Evolutionary conservation across 106 monocot genomes (phyloP), one percentile per base, ranked within the genome.

Genomic region (Dendrobium huoshanense): DNA sequence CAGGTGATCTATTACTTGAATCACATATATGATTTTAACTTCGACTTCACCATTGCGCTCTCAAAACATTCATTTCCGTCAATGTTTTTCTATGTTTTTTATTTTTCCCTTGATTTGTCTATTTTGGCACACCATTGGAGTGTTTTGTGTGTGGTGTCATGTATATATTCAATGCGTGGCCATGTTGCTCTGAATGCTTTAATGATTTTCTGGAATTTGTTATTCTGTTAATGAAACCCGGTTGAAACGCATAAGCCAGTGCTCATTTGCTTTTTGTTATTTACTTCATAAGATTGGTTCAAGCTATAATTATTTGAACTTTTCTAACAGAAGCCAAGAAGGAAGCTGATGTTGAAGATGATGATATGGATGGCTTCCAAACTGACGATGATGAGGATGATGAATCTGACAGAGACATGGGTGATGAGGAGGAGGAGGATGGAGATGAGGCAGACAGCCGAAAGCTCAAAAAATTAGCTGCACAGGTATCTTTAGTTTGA

Each of bases 311-410:
- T 42, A 33, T 44, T 43, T 41, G 41, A 13, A 56, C n/a, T 29
- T 78, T 55, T 19, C 19, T 13, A 59, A 5, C 67, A 96, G 96
- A 94, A 82, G 65, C 92, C 77, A 88, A 87, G 81, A 99, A 99
- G 81, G 88, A 92, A 78, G 81, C 83, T 82, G 93, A 91, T 27
- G 86, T 19, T 65, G 90, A 82, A 85, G 92, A 93, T 82, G 92
- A 97, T 84, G 95, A 91, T 67, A 95, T 95, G 99, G 93, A 95
- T 88, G 95, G 91, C 19, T 86, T 95, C 33, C 83, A 90, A 40
- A 88, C 84, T 79, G 95, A 93, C 79, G 95, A 86, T n/a, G 96
- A 97, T 19, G 94, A 95, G 70, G 95, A 91, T 49, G 90, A 92
- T 55, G 88, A 86, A 9, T 86, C 86, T 77, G 92, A 90, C 45